Evolutionary conservation across 1,284 basidiomycete species (phyloP).

Genomic region (Gomphus bonarii): DNA sequence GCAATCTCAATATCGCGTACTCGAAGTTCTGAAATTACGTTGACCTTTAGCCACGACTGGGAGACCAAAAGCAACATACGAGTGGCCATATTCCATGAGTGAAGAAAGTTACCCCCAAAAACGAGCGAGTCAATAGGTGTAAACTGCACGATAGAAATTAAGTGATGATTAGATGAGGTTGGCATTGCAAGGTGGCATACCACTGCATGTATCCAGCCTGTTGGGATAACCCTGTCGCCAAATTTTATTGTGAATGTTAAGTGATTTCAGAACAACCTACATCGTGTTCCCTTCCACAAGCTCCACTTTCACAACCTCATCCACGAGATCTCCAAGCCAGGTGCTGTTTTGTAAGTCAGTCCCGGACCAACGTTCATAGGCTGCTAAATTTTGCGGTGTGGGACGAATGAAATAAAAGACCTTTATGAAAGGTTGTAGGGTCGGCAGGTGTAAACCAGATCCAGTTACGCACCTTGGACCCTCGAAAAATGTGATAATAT

Average conservation of each 20-base stretch:
- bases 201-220: constrained; percentile 97
- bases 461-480: constrained; percentile 52
- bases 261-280: constrained; percentile 26
- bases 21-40: constrained; percentile 54
- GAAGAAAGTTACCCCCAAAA: constrained; percentile 94
- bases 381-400: constrained; percentile 79
- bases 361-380: constrained; percentile 85
- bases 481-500: constrained; percentile 83
- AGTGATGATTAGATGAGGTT: neutral
- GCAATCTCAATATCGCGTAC: constrained; percentile 87
- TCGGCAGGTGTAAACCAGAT: constrained; percentile 11
- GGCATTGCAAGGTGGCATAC: constrained; percentile 35
- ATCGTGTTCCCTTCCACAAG: constrained; percentile 84
- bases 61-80: constrained; percentile 38
- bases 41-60: constrained; percentile 2
- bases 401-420: constrained; percentile 94
- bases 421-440: constrained; percentile 28
- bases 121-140: constrained; percentile 90
- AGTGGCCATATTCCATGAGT: constrained; percentile 68
- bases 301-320: constrained; percentile 81
- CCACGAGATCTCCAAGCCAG: constrained; percentile 88
- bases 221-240: constrained; percentile 64
- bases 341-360: constrained; percentile 78
- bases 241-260: neutral
- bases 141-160: constrained; percentile 37